Percentiles rank a stretch among this genome's conserved stretches.
These are phyloP conservation scores for Trichomonas vaginalis DNA, from an alignment of 208 protist genomes.

Conservation along the genomic window DNA sequence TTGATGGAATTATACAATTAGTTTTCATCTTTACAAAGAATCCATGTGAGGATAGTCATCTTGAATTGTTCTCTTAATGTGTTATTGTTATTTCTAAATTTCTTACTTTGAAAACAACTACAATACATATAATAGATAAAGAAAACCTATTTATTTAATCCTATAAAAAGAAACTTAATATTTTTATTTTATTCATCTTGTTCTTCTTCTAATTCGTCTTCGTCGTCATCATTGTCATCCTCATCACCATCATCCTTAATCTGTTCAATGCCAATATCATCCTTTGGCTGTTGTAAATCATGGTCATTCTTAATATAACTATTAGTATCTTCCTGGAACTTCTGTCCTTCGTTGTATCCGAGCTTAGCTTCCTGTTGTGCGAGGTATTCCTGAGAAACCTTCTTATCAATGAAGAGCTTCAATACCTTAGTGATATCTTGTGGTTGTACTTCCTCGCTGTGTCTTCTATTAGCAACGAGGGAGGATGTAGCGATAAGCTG, in stretches of 20 bases:
- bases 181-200: too few relatives aligned
- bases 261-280: neutral
- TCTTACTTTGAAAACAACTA: too few relatives aligned
- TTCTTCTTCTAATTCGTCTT: too few relatives aligned
- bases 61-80: too few relatives aligned
- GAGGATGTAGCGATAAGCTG: conserved; percentile 72
- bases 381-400: neutral
- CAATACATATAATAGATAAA: too few relatives aligned
- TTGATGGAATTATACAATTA: too few relatives aligned
- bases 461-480: neutral
- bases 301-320: neutral
- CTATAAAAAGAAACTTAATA: too few relatives aligned
- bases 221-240: too few relatives aligned
- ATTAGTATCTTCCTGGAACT: neutral
- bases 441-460: neutral
- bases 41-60: too few relatives aligned
- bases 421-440: neutral
- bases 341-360: neutral
- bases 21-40: too few relatives aligned
- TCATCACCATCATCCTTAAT: neutral
- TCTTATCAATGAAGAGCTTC: neutral
- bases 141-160: too few relatives aligned
- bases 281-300: neutral
- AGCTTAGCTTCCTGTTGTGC: neutral
- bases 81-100: too few relatives aligned